phyloP scores from a whole-genome alignment of 2,329 filamentous ascomycete genomes.

The Paecilomyces niveus region DNA sequence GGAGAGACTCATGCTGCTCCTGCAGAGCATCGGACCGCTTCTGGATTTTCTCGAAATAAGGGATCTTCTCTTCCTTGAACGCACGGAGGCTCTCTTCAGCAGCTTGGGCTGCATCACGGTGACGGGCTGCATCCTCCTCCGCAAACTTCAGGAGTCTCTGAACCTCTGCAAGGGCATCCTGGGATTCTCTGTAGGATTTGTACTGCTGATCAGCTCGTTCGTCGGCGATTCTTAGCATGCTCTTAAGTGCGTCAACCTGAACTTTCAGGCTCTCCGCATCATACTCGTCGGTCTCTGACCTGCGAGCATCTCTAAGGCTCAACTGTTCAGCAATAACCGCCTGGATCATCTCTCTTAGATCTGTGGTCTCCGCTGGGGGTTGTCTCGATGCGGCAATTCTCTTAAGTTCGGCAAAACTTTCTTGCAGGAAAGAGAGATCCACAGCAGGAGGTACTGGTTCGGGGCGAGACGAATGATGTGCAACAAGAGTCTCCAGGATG shows the following conservation, averaged over 20 bases:
- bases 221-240: conserved; percentile 58
- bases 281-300: conserved; percentile 47
- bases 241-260: conserved; percentile 62
- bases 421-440: conserved; percentile 32
- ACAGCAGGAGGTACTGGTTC: conserved; percentile 14
- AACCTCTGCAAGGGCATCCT: conserved; percentile 66
- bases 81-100: conserved; percentile 58
- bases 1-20: conserved; percentile 54
- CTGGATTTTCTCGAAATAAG: conserved; percentile 56
- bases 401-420: conserved; percentile 28
- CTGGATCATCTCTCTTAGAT: conserved; percentile 57
- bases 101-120: conserved; percentile 51
- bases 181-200: conserved; percentile 56
- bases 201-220: conserved; percentile 59
- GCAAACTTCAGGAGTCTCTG: conserved; percentile 62
- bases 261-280: conserved; percentile 44
- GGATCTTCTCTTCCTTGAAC: conserved; percentile 62
- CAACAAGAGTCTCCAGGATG: conserved; percentile 58
- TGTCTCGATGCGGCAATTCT: conserved; percentile 12
- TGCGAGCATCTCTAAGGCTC: conserved; percentile 42
- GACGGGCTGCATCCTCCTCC: conserved; percentile 47
- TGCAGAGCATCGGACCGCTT: conserved; percentile 63
- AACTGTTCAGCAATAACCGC: conserved; percentile 55
- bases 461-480: conserved; percentile 30
- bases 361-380: conserved; percentile 35